phyloP scores from a whole-genome alignment of 306 rosid genomes.

The Lathyrus oleraceus region DNA sequence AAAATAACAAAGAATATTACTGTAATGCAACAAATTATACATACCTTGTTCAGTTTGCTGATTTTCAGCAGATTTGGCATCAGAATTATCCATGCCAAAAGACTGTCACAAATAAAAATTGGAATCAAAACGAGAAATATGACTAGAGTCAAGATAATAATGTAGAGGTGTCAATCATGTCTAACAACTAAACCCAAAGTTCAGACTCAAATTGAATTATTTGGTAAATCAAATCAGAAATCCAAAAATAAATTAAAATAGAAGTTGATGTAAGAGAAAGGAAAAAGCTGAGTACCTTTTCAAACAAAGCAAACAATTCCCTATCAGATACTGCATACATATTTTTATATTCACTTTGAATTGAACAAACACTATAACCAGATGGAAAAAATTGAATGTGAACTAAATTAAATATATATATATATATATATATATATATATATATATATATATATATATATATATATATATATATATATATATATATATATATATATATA shows the following conservation, averaged over 20 bases:
- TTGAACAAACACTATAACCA: too few species aligned
- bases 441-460: too few species aligned
- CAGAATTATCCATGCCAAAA: neutral
- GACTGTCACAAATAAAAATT: neutral
- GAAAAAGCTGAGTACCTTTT: too few species aligned
- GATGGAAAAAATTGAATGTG: too few species aligned
- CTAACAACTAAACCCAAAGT: neutral
- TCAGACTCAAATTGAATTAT: neutral
- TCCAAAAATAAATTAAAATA: too few species aligned
- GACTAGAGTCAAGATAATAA: neutral
- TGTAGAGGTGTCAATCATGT: neutral
- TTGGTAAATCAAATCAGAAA: neutral
- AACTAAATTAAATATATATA: too few species aligned
- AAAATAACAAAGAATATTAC: neutral
- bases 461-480: too few species aligned
- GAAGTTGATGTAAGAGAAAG: too few species aligned
- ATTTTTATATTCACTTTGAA: too few species aligned
- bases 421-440: too few species aligned
- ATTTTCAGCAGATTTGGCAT: conserved; percentile 2
- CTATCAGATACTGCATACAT: neutral
- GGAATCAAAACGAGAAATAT: neutral
- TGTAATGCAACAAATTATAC: conserved; percentile 1
- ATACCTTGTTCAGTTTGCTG: conserved; percentile 4
- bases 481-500: too few species aligned
- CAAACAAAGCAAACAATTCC: too few species aligned